Evolutionary conservation across 2,329 filamentous ascomycete species (phyloP).

Genomic region (Penicillium vulpinum): DNA sequence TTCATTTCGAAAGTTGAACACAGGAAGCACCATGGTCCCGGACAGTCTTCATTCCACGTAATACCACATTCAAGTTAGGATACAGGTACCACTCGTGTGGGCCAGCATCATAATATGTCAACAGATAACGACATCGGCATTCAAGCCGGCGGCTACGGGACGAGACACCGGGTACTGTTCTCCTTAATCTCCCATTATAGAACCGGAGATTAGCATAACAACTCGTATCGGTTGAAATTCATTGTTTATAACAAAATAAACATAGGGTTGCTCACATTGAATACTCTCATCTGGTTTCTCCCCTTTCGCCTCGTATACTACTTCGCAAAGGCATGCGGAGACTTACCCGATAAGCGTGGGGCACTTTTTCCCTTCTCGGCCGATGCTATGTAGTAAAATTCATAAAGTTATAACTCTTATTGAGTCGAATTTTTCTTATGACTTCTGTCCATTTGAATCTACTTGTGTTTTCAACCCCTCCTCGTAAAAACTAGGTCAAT

Average conservation of each 20-base stretch:
- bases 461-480: too few species aligned
- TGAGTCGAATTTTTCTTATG: not conserved
- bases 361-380: constrained; percentile 12
- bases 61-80: not conserved
- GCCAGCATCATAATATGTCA: not conserved
- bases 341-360: constrained; percentile 14
- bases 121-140: not conserved
- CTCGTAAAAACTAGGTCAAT: not conserved
- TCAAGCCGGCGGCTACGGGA: not conserved
- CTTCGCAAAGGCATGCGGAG: too few species aligned
- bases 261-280: too few species aligned
- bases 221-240: not conserved
- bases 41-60: not conserved
- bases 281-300: too few species aligned
- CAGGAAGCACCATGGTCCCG: not conserved
- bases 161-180: not conserved
- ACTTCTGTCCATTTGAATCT: not conserved
- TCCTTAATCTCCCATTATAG: not conserved
- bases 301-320: too few species aligned
- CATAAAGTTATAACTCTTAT: constrained; percentile 10
- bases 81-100: not conserved
- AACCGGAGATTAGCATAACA: not conserved
- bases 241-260: not conserved
- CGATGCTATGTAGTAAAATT: constrained; percentile 11
- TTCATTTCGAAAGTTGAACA: not conserved